These are phyloP conservation scores for Solanum pinnatisectum DNA, from an alignment of 257 asterid genomes.

Conservation along the genomic window DNA sequence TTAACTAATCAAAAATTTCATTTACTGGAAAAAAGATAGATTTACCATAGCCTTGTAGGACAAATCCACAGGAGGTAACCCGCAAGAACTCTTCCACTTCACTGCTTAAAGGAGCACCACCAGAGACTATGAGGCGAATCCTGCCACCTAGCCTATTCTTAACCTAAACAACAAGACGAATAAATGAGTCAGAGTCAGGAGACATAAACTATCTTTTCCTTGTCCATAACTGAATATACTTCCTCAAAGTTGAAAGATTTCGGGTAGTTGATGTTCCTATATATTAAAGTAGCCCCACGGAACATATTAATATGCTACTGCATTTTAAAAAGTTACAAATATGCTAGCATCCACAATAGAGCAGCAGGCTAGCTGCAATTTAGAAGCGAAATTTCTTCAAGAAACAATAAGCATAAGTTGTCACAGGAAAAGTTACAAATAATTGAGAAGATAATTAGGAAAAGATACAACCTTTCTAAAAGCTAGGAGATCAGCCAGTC, in stretches of 20 bases:
- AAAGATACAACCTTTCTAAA: constrained; percentile 60
- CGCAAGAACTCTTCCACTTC: constrained; percentile 93
- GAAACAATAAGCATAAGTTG: neutral
- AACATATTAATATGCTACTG: neutral
- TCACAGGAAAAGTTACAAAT: neutral
- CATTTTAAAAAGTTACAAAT: neutral
- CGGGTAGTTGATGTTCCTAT: neutral
- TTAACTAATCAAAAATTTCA: neutral
- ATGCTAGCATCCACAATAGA: neutral
- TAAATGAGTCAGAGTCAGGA: neutral
- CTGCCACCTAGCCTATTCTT: constrained; percentile 87
- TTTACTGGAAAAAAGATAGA: neutral
- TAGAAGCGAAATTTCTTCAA: neutral
- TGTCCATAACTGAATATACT: neutral
- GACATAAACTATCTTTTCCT: neutral
- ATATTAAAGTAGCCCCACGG: neutral
- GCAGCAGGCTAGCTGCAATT: neutral
- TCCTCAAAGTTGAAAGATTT: neutral
- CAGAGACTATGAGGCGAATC: constrained; percentile 79
- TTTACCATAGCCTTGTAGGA: constrained; percentile 91
- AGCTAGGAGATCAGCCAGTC: constrained; percentile 81
- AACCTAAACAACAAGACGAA: constrained; percentile 30
- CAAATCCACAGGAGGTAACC: constrained; percentile 90
- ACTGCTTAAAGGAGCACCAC: constrained; percentile 89
- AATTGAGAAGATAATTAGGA: neutral